Evolutionary conservation across 352 stramenopile genomes (phyloP).

Genomic region (Thalassiosira tumida): DNA sequence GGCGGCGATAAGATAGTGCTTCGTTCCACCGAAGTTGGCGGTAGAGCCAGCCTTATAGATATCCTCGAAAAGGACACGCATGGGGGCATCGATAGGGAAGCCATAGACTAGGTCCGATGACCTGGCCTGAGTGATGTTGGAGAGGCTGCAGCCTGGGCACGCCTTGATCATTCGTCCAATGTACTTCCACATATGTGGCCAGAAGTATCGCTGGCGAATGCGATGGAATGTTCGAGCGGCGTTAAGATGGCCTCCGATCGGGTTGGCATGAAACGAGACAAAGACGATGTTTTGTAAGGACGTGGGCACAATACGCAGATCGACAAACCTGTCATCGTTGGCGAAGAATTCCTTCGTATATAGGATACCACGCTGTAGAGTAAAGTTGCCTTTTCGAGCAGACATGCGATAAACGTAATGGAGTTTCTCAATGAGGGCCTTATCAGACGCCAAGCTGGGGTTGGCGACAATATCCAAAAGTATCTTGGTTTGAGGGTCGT

Average conservation of each 20-base stretch:
- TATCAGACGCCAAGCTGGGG: neutral
- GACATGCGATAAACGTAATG: slow-evolving; percentile 6
- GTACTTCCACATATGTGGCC: slow-evolving; percentile 35
- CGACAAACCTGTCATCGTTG: neutral
- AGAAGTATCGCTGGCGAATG: slow-evolving; percentile 53
- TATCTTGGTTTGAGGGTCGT: slow-evolving; percentile 2
- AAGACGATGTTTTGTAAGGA: slow-evolving; percentile 62
- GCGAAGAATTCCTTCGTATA: neutral
- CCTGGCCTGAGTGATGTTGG: slow-evolving; percentile 13
- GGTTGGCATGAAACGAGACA: slow-evolving; percentile 61
- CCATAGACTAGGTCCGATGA: slow-evolving; percentile 46
- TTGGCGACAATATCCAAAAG: neutral
- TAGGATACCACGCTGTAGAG: slow-evolving; percentile 7
- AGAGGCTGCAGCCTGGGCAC: slow-evolving; percentile 59
- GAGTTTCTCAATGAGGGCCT: neutral
- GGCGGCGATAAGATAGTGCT: slow-evolving; percentile 20
- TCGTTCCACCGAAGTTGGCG: slow-evolving; percentile 27
- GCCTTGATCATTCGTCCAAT: neutral
- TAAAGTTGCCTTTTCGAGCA: neutral
- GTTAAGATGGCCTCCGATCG: slow-evolving; percentile 46
- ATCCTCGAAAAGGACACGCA: slow-evolving; percentile 55
- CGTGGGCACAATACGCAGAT: slow-evolving; percentile 23
- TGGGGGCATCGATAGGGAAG: slow-evolving; percentile 40
- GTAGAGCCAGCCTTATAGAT: slow-evolving; percentile 30
- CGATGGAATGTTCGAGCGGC: neutral